Evolutionary conservation across 106 monocot species (phyloP).

Genomic region (Gastrodia elata): DNA sequence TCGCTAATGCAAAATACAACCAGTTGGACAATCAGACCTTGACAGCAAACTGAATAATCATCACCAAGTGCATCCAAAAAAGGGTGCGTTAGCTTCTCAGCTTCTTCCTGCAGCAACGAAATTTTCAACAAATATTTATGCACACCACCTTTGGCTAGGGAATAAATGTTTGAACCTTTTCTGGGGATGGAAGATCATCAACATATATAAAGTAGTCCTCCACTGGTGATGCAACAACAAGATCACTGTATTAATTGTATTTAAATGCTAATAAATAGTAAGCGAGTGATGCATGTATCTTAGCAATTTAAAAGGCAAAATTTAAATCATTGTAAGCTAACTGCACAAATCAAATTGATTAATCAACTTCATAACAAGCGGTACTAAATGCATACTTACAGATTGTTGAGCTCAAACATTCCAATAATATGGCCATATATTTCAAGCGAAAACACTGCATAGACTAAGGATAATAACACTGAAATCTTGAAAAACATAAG

Average conservation of each 20-base stretch:
- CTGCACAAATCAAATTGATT: neutral
- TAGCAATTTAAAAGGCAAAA: neutral
- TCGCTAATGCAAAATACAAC: neutral
- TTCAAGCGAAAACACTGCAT: slow-evolving; percentile 82
- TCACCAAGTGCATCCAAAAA: slow-evolving; percentile 80
- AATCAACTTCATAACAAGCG: neutral
- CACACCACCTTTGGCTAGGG: neutral
- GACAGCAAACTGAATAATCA: slow-evolving; percentile 65
- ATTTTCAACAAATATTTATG: neutral
- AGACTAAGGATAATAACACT: slow-evolving; percentile 33
- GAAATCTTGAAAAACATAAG: neutral
- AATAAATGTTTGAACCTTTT: slow-evolving; percentile 45
- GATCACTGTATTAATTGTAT: slow-evolving; percentile 37
- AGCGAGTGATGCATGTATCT: neutral
- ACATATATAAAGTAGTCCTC: slow-evolving; percentile 91
- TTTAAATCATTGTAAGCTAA: neutral
- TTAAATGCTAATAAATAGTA: slow-evolving; percentile 7
- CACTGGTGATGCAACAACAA: slow-evolving; percentile 94
- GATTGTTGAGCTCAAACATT: slow-evolving; percentile 99
- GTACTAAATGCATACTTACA: slow-evolving; percentile 53
- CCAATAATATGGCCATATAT: slow-evolving; percentile 97
- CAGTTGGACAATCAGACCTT: slow-evolving; percentile 37
- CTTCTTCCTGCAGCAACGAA: slow-evolving; percentile 49
- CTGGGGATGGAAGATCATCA: slow-evolving; percentile 58
- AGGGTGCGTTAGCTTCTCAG: slow-evolving; percentile 43